Evolutionary conservation across 2,329 filamentous ascomycete species (phyloP).

Genomic region (Remersonia thermophila): DNA sequence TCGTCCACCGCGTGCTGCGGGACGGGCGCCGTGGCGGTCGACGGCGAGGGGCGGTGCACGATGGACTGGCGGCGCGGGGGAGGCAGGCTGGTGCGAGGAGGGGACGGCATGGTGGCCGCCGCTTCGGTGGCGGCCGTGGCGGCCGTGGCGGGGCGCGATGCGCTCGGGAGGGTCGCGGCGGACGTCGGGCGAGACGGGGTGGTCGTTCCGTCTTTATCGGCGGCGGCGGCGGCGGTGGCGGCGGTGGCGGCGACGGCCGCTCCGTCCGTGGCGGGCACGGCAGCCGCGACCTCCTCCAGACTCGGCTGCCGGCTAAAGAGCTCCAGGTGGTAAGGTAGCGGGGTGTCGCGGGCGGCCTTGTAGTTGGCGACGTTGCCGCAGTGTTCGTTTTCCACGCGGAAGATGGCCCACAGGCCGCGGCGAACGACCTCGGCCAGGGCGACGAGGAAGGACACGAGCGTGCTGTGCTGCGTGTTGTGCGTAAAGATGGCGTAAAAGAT

Average conservation of each 20-base stretch:
- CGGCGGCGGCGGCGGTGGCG: conserved; percentile 1
- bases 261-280: conserved; percentile 1
- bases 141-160: no score
- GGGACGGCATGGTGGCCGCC: no score
- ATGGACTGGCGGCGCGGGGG: no score
- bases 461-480: conserved; percentile 68
- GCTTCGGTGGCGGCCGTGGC: no score
- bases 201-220: no score
- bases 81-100: no score
- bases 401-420: conserved; percentile 79
- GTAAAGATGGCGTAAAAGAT: conserved; percentile 84
- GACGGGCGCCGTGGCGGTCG: not conserved
- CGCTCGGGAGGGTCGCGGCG: no score
- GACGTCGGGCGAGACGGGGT: no score
- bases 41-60: not conserved
- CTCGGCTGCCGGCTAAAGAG: conserved; percentile 32
- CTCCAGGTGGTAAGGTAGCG: conserved; percentile 64
- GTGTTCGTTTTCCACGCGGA: conserved; percentile 96
- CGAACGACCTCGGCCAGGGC: conserved; percentile 69
- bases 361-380: conserved; percentile 83
- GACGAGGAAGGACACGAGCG: conserved; percentile 67
- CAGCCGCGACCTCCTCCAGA: conserved; percentile 20
- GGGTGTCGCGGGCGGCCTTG: conserved; percentile 78
- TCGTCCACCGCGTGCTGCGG: not conserved
- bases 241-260: not conserved